A percentile compares a stretch with the other conserved stretches of the same genome.
Evolutionary conservation across 2,329 filamentous ascomycete genomes (phyloP).

Genomic region (Nemania serpens): DNA sequence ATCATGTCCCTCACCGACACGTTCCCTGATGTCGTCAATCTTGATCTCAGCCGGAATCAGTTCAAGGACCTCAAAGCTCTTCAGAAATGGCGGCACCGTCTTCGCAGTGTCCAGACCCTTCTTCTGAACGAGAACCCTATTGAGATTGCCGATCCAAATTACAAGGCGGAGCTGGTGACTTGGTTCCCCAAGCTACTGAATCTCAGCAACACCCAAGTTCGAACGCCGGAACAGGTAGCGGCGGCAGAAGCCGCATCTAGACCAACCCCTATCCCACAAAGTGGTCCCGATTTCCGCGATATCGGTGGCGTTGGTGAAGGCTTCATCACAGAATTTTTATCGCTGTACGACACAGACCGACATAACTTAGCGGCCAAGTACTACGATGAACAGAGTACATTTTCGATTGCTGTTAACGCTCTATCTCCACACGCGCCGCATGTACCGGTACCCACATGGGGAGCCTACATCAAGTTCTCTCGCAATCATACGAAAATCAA

Average conservation of each 20-base stretch:
- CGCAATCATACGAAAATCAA: conserved; percentile 76
- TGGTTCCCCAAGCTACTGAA: conserved; percentile 84
- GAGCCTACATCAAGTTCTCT: conserved; percentile 75
- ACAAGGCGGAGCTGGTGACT: conserved; percentile 69
- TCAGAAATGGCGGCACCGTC: conserved; percentile 77
- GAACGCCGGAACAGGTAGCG: conserved; percentile 71
- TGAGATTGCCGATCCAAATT: conserved; percentile 61
- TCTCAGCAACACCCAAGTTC: conserved; percentile 75
- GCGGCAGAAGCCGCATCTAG: conserved; percentile 55
- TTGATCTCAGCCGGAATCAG: conserved; percentile 86
- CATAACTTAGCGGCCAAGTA: conserved; percentile 64
- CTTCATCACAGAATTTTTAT: conserved; percentile 76
- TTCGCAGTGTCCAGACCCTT: conserved; percentile 78
- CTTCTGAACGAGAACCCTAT: conserved; percentile 80
- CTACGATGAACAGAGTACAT: conserved; percentile 77
- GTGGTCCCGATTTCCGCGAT: conserved; percentile 73
- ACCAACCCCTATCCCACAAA: conserved; percentile 64
- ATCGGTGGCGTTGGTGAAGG: conserved; percentile 73
- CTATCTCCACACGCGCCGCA: conserved; percentile 54
- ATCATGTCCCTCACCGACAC: conserved; percentile 78
- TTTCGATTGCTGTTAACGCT: conserved; percentile 76
- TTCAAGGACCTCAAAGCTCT: conserved; percentile 71
- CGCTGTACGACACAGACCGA: conserved; percentile 74
- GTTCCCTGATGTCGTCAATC: conserved; percentile 83
- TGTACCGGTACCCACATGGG: conserved; percentile 62